Conservation (phyloP, 345 rosid species). For the Salix koriyanagi region DNA sequence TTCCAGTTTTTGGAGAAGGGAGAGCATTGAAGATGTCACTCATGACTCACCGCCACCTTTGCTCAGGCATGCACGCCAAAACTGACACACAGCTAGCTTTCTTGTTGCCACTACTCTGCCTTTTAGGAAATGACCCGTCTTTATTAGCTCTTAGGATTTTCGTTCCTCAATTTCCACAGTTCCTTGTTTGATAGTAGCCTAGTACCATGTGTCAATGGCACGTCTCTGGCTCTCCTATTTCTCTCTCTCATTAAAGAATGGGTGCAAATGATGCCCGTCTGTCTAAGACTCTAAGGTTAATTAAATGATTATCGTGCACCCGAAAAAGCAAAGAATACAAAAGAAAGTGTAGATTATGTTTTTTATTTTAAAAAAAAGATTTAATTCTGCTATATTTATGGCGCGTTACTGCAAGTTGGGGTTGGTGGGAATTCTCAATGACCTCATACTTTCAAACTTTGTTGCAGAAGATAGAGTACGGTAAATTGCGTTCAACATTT, state of each 20-base stretch:
- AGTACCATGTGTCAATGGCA: neutral
- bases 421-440: neutral
- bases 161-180: conserved; percentile 22
- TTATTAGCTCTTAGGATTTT: conserved; percentile 16
- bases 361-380: rapidly evolving
- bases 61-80: conserved; percentile 44
- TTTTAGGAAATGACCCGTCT: conserved; percentile 21
- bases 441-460: neutral
- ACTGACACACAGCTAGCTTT: conserved; percentile 46
- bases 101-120: conserved; percentile 17
- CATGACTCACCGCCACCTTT: conserved; percentile 26
- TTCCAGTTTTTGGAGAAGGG: conserved; percentile 13
- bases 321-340: neutral
- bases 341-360: neutral
- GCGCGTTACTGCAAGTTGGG: neutral
- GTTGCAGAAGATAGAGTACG: neutral
- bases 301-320: neutral
- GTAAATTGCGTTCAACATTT: neutral
- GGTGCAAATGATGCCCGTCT: neutral
- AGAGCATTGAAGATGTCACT: conserved; percentile 22
- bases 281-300: too few relatives aligned
- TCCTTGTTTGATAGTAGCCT: neutral
- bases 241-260: neutral
- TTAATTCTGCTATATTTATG: neutral
- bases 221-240: neutral